Percentiles rank a stretch among this genome's conserved stretches.
These are phyloP conservation scores for Berkeleyomyces basicola DNA, from an alignment of 2,329 filamentous ascomycete genomes.

Conservation along the genomic window DNA sequence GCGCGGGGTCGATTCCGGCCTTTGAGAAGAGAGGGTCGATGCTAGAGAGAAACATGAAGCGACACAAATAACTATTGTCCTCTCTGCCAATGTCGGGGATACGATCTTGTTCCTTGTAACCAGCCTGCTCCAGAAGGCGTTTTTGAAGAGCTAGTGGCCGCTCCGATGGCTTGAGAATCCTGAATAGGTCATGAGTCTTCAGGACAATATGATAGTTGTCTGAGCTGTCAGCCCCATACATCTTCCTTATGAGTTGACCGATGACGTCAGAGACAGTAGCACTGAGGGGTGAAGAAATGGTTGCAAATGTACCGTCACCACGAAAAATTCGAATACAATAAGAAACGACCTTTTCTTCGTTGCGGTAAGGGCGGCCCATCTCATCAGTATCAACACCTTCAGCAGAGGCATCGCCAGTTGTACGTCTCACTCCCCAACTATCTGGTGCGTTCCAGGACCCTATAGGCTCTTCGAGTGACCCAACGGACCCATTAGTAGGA, in stretches of 20 bases:
- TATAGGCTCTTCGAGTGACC: slow-evolving; percentile 21
- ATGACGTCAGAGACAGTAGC: slow-evolving; percentile 78
- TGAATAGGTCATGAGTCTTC: slow-evolving; percentile 77
- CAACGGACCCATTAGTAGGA: slow-evolving; percentile 6
- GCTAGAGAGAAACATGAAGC: slow-evolving; percentile 78
- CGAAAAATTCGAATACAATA: slow-evolving; percentile 95
- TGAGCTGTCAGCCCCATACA: slow-evolving; percentile 73
- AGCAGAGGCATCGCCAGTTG: slow-evolving; percentile 48
- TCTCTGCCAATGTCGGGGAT: slow-evolving; percentile 90
- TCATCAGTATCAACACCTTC: slow-evolving; percentile 43
- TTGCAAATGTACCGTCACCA: slow-evolving; percentile 85
- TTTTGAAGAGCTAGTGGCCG: slow-evolving; percentile 85
- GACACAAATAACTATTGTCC: slow-evolving; percentile 92
- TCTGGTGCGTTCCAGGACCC: slow-evolving; percentile 85
- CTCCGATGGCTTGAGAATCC: slow-evolving; percentile 63
- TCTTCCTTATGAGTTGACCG: slow-evolving; percentile 83
- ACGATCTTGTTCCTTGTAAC: slow-evolving; percentile 71
- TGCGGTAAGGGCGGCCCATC: not conserved
- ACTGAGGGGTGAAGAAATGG: slow-evolving; percentile 68
- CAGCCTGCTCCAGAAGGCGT: slow-evolving; percentile 73
- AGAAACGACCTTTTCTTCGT: slow-evolving; percentile 51
- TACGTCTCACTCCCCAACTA: slow-evolving; percentile 81
- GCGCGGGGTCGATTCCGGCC: slow-evolving; percentile 60
- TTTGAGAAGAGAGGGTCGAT: slow-evolving; percentile 36
- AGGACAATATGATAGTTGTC: slow-evolving; percentile 94